These are phyloP conservation scores for Somion occarium DNA, from an alignment of 1,284 basidiomycete genomes.

Conservation along the genomic window DNA sequence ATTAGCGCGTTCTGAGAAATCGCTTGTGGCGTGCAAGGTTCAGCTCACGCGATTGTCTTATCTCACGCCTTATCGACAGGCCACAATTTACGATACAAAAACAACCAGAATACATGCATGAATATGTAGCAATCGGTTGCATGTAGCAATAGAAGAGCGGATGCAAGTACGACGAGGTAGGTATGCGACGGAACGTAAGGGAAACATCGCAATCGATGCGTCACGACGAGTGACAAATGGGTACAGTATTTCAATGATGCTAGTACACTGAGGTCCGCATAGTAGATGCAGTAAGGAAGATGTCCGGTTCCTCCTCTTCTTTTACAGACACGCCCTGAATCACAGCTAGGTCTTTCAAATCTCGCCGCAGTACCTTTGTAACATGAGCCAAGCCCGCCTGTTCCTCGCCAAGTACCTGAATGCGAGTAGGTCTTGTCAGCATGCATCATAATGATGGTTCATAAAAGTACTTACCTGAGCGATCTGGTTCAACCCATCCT, in stretches of 20 bases:
- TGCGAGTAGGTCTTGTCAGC: background rate
- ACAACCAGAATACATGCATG: background rate
- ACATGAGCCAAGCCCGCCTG: slow-evolving; percentile 79
- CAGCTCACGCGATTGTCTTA: background rate
- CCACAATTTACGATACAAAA: background rate
- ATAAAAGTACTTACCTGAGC: slow-evolving; percentile 50
- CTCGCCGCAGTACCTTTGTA: slow-evolving; percentile 67
- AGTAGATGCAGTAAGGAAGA: slow-evolving; percentile 11
- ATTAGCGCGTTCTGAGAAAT: background rate
- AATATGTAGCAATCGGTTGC: background rate
- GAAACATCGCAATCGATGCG: too few relatives aligned
- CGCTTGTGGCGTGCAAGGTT: background rate
- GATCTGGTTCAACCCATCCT: slow-evolving; percentile 75
- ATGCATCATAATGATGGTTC: slow-evolving; percentile 1
- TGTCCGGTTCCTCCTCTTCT: slow-evolving; percentile 29
- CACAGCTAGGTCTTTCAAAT: slow-evolving; percentile 66
- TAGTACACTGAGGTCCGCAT: slow-evolving; percentile 8
- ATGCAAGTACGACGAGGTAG: too few relatives aligned
- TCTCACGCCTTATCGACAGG: background rate
- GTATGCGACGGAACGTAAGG: too few relatives aligned
- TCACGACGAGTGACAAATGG: too few relatives aligned
- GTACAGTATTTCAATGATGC: too few relatives aligned
- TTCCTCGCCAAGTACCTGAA: slow-evolving; percentile 72
- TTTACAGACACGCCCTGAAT: slow-evolving; percentile 52
- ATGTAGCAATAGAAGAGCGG: background rate